Conservation (phyloP, 768 basidiomycete species). For the Leucocoprinus birnbaumii region DNA sequence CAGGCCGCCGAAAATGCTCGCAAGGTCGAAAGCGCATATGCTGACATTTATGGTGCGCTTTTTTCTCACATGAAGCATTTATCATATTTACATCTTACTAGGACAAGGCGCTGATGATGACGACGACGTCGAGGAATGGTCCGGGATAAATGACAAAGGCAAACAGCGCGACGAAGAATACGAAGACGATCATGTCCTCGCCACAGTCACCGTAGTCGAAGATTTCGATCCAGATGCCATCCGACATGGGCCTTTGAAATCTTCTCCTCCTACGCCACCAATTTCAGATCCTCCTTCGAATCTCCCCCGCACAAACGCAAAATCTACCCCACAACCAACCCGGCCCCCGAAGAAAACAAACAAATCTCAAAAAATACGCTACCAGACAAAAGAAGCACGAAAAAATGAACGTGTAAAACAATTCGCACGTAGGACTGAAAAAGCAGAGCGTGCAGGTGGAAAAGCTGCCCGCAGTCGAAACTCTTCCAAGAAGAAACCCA, state of each 20-base stretch:
- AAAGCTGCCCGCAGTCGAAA: slow-evolving; percentile 10
- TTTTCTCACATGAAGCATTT: slow-evolving; percentile 11
- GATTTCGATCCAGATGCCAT: slow-evolving; percentile 79
- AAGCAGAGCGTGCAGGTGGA: slow-evolving; percentile 14
- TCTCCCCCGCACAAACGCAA: slow-evolving; percentile 1
- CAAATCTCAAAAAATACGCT: slow-evolving; percentile 17
- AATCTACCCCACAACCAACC: slow-evolving; percentile 3
- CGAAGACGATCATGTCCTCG: slow-evolving; percentile 80
- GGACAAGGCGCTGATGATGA: slow-evolving; percentile 17
- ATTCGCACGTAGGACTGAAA: slow-evolving; percentile 15
- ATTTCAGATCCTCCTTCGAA: not conserved
- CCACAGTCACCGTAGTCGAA: slow-evolving; percentile 89
- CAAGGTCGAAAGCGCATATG: slow-evolving; percentile 73
- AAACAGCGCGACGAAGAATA: slow-evolving; percentile 64
- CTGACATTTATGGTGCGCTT: slow-evolving; percentile 41
- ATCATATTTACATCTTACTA: slow-evolving; percentile 12
- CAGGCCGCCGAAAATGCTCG: slow-evolving; percentile 76
- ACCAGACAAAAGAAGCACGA: slow-evolving; percentile 16
- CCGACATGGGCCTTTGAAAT: slow-evolving; percentile 41
- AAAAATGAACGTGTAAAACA: slow-evolving; percentile 17
- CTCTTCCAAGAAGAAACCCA: slow-evolving; percentile 7
- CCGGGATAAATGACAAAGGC: slow-evolving; percentile 33
- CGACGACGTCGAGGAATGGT: slow-evolving; percentile 46
- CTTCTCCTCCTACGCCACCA: slow-evolving; percentile 9
- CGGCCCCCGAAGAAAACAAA: slow-evolving; percentile 3